A percentile compares a stretch with the other conserved stretches of the same genome.
Evolutionary conservation across 2,329 filamentous ascomycete genomes (phyloP).

Genomic region (Bipolaris oryzae): DNA sequence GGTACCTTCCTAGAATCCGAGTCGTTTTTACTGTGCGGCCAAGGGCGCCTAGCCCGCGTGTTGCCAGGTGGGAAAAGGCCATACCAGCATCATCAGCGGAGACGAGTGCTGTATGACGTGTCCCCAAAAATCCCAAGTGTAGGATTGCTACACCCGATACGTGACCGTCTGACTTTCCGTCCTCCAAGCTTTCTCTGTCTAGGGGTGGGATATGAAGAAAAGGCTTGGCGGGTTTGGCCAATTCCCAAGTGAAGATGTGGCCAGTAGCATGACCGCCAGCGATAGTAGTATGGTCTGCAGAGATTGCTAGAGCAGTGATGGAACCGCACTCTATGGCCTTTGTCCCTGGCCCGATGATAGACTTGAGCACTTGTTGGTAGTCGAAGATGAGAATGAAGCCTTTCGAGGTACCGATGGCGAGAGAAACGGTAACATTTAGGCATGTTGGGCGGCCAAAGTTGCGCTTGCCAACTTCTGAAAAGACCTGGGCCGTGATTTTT

Average conservation of each 20-base stretch:
- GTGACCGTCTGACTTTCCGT: conserved; percentile 80
- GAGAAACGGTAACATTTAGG: conserved; percentile 82
- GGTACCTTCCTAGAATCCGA: conserved; percentile 89
- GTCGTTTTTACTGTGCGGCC: conserved; percentile 87
- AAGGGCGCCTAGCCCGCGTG: conserved; percentile 84
- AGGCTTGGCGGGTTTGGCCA: conserved; percentile 77
- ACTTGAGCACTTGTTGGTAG: conserved; percentile 93
- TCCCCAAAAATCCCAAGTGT: conserved; percentile 94
- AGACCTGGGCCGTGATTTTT: conserved; percentile 86
- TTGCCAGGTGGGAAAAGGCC: conserved; percentile 97
- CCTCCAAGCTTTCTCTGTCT: conserved; percentile 67
- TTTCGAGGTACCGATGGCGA: conserved; percentile 91
- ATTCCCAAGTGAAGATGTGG: conserved; percentile 96
- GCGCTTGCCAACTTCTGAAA: conserved; percentile 88
- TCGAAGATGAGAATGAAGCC: conserved; percentile 96
- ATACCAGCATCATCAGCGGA: conserved; percentile 95
- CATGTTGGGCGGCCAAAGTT: conserved; percentile 93
- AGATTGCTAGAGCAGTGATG: conserved; percentile 85
- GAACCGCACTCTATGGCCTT: conserved; percentile 92
- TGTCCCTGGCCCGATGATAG: conserved; percentile 90
- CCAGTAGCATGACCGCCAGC: conserved; percentile 89
- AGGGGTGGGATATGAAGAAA: conserved; percentile 87
- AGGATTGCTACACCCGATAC: conserved; percentile 76
- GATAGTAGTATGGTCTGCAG: conserved; percentile 90
- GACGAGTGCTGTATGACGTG: conserved; percentile 88